phyloP scores from a whole-genome alignment of 805 yeast genomes.

The Candida corydali region DNA sequence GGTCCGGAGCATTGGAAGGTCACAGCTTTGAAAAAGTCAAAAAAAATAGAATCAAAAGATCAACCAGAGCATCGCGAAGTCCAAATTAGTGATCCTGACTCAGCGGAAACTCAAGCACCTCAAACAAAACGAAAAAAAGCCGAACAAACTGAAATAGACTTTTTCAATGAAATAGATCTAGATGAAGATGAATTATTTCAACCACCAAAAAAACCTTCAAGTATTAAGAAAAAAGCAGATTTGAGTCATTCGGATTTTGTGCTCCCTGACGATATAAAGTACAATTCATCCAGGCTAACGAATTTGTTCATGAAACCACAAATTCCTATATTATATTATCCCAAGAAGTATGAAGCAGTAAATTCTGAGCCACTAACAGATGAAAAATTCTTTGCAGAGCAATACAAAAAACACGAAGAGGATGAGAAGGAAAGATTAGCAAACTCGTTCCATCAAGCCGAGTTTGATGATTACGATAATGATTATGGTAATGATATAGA shows the following conservation, averaged over 20 bases:
- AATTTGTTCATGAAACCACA: slow-evolving; percentile 66
- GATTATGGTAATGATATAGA: slow-evolving; percentile 36
- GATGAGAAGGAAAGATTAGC: slow-evolving; percentile 35
- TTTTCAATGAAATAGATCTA: slow-evolving; percentile 25
- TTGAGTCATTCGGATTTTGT: slow-evolving; percentile 24
- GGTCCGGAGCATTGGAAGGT: slow-evolving; percentile 93
- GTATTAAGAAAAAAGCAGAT: slow-evolving; percentile 11
- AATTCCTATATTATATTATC: slow-evolving; percentile 13
- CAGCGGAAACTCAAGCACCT: background rate
- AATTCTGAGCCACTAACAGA: slow-evolving; percentile 42
- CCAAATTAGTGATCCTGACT: background rate
- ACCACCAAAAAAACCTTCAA: slow-evolving; percentile 20
- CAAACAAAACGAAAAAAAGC: slow-evolving; percentile 13
- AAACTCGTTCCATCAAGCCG: slow-evolving; percentile 36
- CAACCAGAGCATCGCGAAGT: slow-evolving; percentile 11
- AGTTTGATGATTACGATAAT: slow-evolving; percentile 35
- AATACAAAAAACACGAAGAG: slow-evolving; percentile 44
- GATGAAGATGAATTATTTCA: slow-evolving; percentile 33
- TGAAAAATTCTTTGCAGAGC: slow-evolving; percentile 70
- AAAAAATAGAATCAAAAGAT: slow-evolving; percentile 16
- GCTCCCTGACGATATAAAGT: slow-evolving; percentile 71
- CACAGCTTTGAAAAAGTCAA: slow-evolving; percentile 47
- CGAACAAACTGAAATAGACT: slow-evolving; percentile 23
- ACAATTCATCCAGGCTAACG: slow-evolving; percentile 64
- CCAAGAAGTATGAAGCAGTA: slow-evolving; percentile 9